Conservation (phyloP, 805 yeast genomes). For the Candida anglica region DNA sequence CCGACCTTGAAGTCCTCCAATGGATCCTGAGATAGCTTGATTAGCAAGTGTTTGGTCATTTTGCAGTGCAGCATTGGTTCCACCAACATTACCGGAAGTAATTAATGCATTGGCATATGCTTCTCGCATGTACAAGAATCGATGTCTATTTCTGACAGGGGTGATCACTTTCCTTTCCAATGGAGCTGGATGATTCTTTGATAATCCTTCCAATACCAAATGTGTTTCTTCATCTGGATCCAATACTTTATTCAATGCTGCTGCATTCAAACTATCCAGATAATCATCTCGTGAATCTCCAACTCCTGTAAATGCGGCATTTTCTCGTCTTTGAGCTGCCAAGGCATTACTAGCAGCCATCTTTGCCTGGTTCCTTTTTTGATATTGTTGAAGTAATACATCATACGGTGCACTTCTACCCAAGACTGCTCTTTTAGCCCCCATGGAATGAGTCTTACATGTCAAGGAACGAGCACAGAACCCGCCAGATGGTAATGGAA, state of each 20-base stretch:
- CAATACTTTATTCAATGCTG: constrained; percentile 45
- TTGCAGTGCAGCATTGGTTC: constrained; percentile 12
- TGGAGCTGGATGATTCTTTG: constrained; percentile 77
- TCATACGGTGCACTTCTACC: constrained; percentile 95
- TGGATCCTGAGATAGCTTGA: constrained; percentile 45
- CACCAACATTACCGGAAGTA: constrained; percentile 45
- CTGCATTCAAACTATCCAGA: constrained; percentile 17
- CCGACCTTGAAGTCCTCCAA: constrained; percentile 78
- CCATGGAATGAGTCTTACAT: constrained; percentile 98
- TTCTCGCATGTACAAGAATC: constrained; percentile 84
- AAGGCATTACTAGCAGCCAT: constrained; percentile 78
- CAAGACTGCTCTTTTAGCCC: constrained; percentile 91
- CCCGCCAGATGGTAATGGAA: constrained; percentile 88
- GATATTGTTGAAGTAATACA: constrained; percentile 80
- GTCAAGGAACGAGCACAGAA: constrained; percentile 94
- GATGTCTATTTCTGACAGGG: constrained; percentile 67
- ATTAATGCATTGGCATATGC: constrained; percentile 86
- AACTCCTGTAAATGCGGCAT: constrained; percentile 37
- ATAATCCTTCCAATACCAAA: constrained; percentile 84
- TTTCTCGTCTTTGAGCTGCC: constrained; percentile 73
- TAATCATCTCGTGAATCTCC: constrained; percentile 18
- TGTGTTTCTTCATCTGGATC: constrained; percentile 93
- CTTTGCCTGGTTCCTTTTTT: constrained; percentile 88
- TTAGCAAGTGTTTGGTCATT: constrained; percentile 40
- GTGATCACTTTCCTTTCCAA: constrained; percentile 69